Conservation (phyloP, 441 rosid species). For the Euphorbia schlechtendalii region DNA sequence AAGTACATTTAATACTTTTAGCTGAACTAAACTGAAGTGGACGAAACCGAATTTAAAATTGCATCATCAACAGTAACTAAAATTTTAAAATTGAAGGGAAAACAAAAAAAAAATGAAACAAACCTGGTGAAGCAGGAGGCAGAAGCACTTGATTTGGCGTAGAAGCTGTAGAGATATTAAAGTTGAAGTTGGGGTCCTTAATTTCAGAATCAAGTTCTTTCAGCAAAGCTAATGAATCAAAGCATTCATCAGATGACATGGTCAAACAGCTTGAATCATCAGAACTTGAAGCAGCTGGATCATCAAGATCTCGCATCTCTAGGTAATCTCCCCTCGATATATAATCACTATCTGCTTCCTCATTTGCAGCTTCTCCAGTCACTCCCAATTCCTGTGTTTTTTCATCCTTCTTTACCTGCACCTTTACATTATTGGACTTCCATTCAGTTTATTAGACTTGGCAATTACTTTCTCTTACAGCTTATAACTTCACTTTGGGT, state of each 20-base stretch:
- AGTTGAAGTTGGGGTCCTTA: constrained; percentile 13
- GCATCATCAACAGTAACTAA: too few species aligned
- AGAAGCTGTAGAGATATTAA: constrained; percentile 23
- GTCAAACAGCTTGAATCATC: constrained; percentile 46
- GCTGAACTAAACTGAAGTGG: too few species aligned
- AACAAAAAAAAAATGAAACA: too few species aligned
- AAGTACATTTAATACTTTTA: too few species aligned
- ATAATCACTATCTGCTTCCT: constrained; percentile 19
- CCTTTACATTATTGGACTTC: constrained; percentile 13
- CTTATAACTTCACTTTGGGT: too few species aligned
- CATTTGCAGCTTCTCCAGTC: constrained; percentile 19
- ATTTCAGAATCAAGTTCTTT: constrained; percentile 31
- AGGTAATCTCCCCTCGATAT: constrained; percentile 30
- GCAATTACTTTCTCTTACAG: too few species aligned
- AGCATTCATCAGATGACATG: constrained; percentile 43
- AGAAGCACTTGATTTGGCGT: constrained; percentile 23
- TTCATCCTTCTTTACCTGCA: constrained; percentile 29
- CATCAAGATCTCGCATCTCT: constrained; percentile 44
- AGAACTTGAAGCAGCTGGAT: constrained; percentile 39
- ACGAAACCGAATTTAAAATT: too few species aligned
- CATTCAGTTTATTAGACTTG: too few species aligned
- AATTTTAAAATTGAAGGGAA: too few species aligned
- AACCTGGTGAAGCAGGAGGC: constrained; percentile 37
- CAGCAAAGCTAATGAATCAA: constrained; percentile 35
- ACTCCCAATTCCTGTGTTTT: constrained; percentile 17